A percentile compares a stretch with the other conserved stretches of the same genome.
Conservation (phyloP, 768 basidiomycete species). For the Hygrophoropsis aurantiaca region DNA sequence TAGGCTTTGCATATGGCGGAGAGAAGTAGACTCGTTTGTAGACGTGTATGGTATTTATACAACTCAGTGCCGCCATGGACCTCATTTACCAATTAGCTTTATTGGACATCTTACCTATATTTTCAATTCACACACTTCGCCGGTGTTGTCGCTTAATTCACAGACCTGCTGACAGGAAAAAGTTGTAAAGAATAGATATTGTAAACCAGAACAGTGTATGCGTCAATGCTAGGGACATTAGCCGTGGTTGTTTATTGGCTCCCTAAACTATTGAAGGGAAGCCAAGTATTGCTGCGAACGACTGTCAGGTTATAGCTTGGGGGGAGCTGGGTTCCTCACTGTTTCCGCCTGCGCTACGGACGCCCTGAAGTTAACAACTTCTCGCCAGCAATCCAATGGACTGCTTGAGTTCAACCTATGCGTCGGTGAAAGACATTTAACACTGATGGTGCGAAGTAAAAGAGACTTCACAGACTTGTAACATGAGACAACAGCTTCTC, state of each 20-base stretch:
- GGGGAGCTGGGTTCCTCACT: constrained; percentile 37
- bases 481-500: constrained; percentile 67
- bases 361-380: constrained; percentile 68
- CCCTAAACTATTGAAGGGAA: constrained; percentile 43
- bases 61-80: no score
- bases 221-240: no score
- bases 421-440: no score
- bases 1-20: constrained; percentile 28
- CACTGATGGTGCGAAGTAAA: not conserved
- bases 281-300: constrained; percentile 58
- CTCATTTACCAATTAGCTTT: no score
- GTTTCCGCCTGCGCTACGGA: constrained; percentile 70
- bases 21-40: constrained; percentile 13
- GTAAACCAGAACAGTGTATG: no score
- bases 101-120: no score
- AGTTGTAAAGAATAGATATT: not conserved
- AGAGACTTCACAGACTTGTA: constrained; percentile 54
- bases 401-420: constrained; percentile 42
- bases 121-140: no score
- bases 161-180: not conserved
- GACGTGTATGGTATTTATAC: no score
- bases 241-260: no score
- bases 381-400: constrained; percentile 72
- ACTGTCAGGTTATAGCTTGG: constrained; percentile 1
- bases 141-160: not conserved